Evolutionary conservation across 2,329 filamentous ascomycete species (phyloP), one percentile per base, ranked within the genome.

Genomic region (Colletotrichum musae): DNA sequence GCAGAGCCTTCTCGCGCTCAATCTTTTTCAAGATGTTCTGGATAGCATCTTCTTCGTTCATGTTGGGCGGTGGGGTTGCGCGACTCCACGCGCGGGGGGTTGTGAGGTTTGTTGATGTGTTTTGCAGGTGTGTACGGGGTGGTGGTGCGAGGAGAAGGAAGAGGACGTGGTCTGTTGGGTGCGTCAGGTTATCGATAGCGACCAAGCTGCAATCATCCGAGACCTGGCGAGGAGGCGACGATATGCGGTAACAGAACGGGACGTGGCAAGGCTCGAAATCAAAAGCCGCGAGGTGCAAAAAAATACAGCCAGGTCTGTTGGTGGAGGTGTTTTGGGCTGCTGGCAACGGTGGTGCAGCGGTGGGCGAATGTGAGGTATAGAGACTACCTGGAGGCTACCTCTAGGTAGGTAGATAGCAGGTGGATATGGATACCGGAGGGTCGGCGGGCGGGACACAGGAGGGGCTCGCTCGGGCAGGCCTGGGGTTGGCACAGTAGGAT

Each of bases 21-120:
- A 99, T 98, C 92, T 99, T 98, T 86, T 92, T 93, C 84, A 93
- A 91, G 84, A 99, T 94, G 81, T 94, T 93, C 83, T 90, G 90
- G 82, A 91, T 86, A 74, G 87, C 85, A 76, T 91, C 87, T 72
- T 91, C 88, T 78, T 91, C 88, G 79, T 87, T 88, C 87, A 91
- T 91, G 80, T 79, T 84, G 82, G 81, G 65, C 58, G 80, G 77
- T 78, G 74, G 75, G 74, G 76, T 67, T 75, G 78, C 70, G 71
- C 78, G 77, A 77, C 75, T 77, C 74, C 77, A 78, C 78, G 78
- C 78, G 78, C 77, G 75, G 75, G 78, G 64, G 48, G 26, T 21
- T n/a, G 13, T 58, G 16, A 41, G 54, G 26, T 59, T 39, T 58
- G 56, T 64, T 39, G 24, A 43, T 24, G 47, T 41, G 43, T 39